A percentile compares a stretch with the other conserved stretches of the same genome.
These are phyloP conservation scores for Musa itinerans DNA, from an alignment of 176 grass and related monocot genomes.

Conservation along the genomic window DNA sequence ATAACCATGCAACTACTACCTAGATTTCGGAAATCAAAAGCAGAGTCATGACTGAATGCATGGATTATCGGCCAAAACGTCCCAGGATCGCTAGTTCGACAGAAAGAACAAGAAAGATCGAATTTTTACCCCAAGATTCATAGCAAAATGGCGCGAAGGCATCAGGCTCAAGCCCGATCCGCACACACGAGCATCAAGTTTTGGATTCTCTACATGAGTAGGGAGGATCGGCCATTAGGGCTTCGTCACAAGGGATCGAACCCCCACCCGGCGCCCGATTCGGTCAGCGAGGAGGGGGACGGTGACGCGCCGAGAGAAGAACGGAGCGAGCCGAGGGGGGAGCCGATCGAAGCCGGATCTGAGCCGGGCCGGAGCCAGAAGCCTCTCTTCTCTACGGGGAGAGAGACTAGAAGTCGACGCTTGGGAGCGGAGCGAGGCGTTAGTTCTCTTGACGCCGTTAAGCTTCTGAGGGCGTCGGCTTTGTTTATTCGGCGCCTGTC, in stretches of 20 bases:
- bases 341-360: slow-evolving; percentile 7
- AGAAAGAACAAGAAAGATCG: background rate
- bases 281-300: background rate
- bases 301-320: background rate
- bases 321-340: background rate
- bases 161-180: background rate
- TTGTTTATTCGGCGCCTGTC: background rate
- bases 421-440: background rate
- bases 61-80: background rate
- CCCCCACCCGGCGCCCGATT: background rate
- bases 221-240: background rate
- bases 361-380: slow-evolving; percentile 14
- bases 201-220: background rate
- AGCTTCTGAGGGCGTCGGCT: background rate
- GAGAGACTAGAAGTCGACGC: background rate
- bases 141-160: background rate
- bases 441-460: background rate
- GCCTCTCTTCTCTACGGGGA: background rate
- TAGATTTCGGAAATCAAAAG: background rate
- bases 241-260: background rate
- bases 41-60: background rate
- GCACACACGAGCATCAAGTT: background rate
- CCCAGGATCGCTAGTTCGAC: background rate
- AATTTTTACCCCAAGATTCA: background rate
- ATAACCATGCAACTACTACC: background rate